These are phyloP conservation scores for Cymodocea nodosa DNA, from an alignment of 116 monocot species.

Conservation along the genomic window DNA sequence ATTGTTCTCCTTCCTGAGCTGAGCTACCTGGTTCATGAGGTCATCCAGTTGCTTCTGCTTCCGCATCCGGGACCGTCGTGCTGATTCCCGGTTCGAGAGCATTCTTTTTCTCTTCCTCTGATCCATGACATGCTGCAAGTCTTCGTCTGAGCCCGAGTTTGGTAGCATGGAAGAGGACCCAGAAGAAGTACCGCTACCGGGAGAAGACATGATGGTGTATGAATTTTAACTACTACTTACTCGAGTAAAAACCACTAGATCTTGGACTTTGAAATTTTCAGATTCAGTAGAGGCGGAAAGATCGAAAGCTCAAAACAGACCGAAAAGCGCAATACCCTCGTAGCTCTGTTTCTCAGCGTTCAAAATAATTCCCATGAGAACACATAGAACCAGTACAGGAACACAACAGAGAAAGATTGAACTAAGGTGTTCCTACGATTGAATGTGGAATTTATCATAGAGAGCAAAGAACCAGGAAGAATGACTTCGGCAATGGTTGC, in stretches of 20 bases:
- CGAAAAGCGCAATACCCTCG: too few species aligned
- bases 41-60: conserved; percentile 73
- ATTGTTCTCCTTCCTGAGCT: conserved; percentile 35
- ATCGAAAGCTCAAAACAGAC: neutral
- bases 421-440: conserved; percentile 53
- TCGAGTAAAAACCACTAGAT: too few species aligned
- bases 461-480: conserved; percentile 21
- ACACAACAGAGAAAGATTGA: conserved; percentile 94
- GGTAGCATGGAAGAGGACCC: conserved; percentile 10
- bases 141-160: conserved; percentile 20
- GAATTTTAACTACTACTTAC: too few species aligned
- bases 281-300: too few species aligned
- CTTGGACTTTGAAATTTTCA: too few species aligned
- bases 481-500: conserved; percentile 21
- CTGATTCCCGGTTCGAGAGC: conserved; percentile 76
- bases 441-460: conserved; percentile 67
- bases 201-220: conserved; percentile 22
- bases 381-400: conserved; percentile 99
- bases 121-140: conserved; percentile 18
- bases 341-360: neutral
- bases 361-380: conserved; percentile 47
- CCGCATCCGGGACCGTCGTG: conserved; percentile 56
- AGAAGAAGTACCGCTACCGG: conserved; percentile 24
- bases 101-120: conserved; percentile 51
- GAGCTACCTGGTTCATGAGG: conserved; percentile 23